Percentiles rank a stretch among this genome's conserved stretches.
phyloP scores from a whole-genome alignment of 208 protist genomes.

The Porcisia hertigi region DNA sequence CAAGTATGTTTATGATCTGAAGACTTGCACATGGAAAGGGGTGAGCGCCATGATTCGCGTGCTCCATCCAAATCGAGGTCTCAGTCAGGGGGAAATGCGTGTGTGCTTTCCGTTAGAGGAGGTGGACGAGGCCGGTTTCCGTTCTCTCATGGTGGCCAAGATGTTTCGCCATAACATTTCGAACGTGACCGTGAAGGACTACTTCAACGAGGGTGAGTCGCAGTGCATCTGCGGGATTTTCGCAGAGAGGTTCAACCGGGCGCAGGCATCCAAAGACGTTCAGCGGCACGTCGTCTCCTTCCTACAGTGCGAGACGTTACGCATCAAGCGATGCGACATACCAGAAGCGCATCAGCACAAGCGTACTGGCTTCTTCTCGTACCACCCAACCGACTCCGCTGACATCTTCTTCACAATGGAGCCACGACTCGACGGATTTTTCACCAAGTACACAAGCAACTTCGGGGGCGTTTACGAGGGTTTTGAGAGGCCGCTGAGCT shows the following conservation, averaged over 20 bases:
- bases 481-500: conserved; percentile 49
- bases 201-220: conserved; percentile 87
- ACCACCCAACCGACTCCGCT: conserved; percentile 55
- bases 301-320: conserved; percentile 84
- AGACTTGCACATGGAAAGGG: conserved; percentile 58
- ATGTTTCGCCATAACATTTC: conserved; percentile 72
- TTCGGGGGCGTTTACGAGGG: conserved; percentile 77
- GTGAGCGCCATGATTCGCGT: conserved; percentile 63
- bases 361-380: conserved; percentile 69
- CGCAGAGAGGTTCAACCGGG: conserved; percentile 77
- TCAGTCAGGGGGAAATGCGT: conserved; percentile 78
- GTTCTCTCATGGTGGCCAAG: conserved; percentile 76
- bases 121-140: conserved; percentile 61
- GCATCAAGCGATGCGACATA: conserved; percentile 47
- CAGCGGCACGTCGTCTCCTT: conserved; percentile 77
- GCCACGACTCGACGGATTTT: conserved; percentile 73
- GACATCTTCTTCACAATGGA: conserved; percentile 85
- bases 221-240: conserved; percentile 87
- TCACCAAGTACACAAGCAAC: conserved; percentile 91
- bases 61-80: conserved; percentile 43
- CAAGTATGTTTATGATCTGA: conserved; percentile 74
- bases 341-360: conserved; percentile 47
- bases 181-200: conserved; percentile 73
- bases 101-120: conserved; percentile 84
- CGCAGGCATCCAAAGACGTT: conserved; percentile 26